Percentiles rank a stretch among this genome's conserved stretches.
Conservation (phyloP, 2,329 filamentous ascomycete species). For the Penicillium decumbens region DNA sequence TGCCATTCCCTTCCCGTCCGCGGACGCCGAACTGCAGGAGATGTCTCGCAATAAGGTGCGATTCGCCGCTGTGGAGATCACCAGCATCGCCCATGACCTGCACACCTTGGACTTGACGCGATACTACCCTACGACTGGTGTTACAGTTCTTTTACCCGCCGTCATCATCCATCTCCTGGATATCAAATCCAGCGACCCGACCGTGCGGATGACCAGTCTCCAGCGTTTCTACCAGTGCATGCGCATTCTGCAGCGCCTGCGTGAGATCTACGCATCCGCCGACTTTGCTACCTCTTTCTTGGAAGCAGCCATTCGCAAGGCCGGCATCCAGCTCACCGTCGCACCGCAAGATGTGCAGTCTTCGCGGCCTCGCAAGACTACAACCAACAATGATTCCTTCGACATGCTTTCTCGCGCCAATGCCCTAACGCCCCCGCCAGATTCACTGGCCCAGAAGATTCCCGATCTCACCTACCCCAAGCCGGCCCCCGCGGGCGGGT, state of each 20-base stretch:
- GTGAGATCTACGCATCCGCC: conserved; percentile 88
- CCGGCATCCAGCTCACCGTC: conserved; percentile 66
- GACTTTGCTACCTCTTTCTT: conserved; percentile 93
- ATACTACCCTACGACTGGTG: conserved; percentile 81
- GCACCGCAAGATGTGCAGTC: conserved; percentile 31
- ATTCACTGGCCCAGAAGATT: conserved; percentile 39
- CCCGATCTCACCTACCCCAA: conserved; percentile 37
- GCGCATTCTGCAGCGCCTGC: conserved; percentile 79
- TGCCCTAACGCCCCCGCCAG: conserved; percentile 41
- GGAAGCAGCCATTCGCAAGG: conserved; percentile 85
- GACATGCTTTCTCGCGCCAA: conserved; percentile 24
- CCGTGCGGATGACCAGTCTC: conserved; percentile 67
- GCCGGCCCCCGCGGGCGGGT: conserved; percentile 18
- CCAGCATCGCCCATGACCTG: conserved; percentile 72
- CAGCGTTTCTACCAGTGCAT: conserved; percentile 87
- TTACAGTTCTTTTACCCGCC: conserved; percentile 83
- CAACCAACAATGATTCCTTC: conserved; percentile 14
- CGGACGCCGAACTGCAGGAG: conserved; percentile 69
- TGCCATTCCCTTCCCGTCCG: conserved; percentile 55
- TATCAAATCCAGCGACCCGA: conserved; percentile 75
- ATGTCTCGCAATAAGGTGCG: conserved; percentile 77
- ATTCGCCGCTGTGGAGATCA: conserved; percentile 79
- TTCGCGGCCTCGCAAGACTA: conserved; percentile 13
- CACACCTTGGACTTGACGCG: conserved; percentile 67
- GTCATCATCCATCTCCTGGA: conserved; percentile 92